Conservation (phyloP, 257 asterid species). For the Solanum okadae region DNA sequence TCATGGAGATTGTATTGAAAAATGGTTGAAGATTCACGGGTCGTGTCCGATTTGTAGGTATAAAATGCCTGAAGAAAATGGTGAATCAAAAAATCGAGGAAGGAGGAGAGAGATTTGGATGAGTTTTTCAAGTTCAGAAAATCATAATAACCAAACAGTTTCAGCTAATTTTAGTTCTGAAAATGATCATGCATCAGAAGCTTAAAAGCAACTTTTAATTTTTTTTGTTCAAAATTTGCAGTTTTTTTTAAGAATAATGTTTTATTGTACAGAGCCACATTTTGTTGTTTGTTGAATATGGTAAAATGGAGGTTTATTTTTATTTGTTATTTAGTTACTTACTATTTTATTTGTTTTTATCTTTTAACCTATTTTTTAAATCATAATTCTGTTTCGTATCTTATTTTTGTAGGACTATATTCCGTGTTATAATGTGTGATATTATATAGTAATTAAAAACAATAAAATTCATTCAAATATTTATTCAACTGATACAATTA, state of each 20-base stretch:
- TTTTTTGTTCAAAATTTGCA: background rate
- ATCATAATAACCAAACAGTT: background rate
- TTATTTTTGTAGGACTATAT: too few species aligned
- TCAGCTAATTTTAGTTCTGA: background rate
- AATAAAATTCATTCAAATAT: too few species aligned
- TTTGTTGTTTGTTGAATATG: background rate
- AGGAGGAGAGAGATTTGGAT: constrained; percentile 48
- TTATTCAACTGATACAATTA: too few species aligned
- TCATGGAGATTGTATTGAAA: constrained; percentile 51
- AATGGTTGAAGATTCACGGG: constrained; percentile 65
- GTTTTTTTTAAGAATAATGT: background rate
- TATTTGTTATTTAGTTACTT: too few species aligned
- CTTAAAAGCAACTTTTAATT: background rate
- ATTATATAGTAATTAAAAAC: too few species aligned
- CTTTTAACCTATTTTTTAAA: too few species aligned
- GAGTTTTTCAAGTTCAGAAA: constrained; percentile 12
- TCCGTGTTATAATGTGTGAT: too few species aligned
- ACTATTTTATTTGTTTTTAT: too few species aligned
- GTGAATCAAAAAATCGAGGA: constrained; percentile 17
- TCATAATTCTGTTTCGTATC: too few species aligned
- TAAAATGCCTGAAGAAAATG: constrained; percentile 57
- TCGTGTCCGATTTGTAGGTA: constrained; percentile 76
- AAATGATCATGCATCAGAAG: background rate
- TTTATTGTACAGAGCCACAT: background rate
- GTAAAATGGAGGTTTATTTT: background rate